phyloP scores from a whole-genome alignment of 345 rosid genomes.

The Bruguiera gymnorhiza region DNA sequence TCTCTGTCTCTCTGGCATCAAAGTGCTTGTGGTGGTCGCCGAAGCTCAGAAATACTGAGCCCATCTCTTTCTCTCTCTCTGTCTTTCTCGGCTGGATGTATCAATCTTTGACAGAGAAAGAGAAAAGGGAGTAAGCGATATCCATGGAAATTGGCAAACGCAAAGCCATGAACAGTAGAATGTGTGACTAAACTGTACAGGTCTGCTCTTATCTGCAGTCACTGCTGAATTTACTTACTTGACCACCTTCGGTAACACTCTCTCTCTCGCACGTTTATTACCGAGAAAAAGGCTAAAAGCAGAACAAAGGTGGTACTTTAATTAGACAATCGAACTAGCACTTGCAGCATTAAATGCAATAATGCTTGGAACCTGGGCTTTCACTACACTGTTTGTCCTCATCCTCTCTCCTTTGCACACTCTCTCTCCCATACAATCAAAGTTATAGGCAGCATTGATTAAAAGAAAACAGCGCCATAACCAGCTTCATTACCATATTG shows the following conservation, averaged over 20 bases:
- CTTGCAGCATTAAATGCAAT: constrained; percentile 25
- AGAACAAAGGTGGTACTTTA: constrained; percentile 1
- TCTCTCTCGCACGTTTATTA: background rate
- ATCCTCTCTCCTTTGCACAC: constrained; percentile 7
- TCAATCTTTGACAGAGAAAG: background rate
- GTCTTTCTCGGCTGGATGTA: constrained; percentile 1
- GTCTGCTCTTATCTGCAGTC: constrained; percentile 31
- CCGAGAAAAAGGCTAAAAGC: background rate
- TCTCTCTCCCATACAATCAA: background rate
- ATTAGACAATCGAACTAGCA: constrained; percentile 18
- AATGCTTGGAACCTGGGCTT: constrained; percentile 17
- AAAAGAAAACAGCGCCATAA: constrained; percentile 14
- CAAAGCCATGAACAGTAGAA: constrained; percentile 34
- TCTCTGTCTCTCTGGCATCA: constrained; percentile 30
- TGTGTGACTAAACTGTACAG: constrained; percentile 40
- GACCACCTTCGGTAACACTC: constrained; percentile 11
- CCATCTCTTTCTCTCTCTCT: constrained; percentile 4
- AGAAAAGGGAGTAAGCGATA: constrained; percentile 7
- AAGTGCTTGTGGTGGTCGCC: constrained; percentile 45
- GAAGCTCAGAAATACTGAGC: constrained; percentile 31
- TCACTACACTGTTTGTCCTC: constrained; percentile 27
- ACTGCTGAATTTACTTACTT: constrained; percentile 34
- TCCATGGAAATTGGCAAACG: constrained; percentile 16
- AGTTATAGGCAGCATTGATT: background rate
- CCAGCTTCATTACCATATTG: background rate